phyloP scores from a whole-genome alignment of 352 stramenopile species.

The Phytophthora pluvialis region DNA sequence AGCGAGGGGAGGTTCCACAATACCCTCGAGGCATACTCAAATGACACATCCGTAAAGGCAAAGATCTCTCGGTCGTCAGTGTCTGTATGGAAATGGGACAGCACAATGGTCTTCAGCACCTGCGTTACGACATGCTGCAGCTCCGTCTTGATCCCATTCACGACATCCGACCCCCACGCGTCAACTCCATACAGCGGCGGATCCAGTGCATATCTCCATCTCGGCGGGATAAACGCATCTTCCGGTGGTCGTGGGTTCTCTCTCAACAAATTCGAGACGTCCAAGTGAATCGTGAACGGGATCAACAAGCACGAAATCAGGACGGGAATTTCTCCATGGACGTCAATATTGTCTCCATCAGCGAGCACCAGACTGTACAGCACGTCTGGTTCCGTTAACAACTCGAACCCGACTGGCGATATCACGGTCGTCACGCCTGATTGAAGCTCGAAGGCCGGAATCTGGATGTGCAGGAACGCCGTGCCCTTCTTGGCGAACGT shows the following conservation, averaged over 20 bases:
- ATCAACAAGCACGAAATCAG: slow-evolving; percentile 73
- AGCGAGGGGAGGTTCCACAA: slow-evolving; percentile 84
- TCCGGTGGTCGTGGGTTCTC: slow-evolving; percentile 10
- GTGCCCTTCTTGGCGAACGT: slow-evolving; percentile 63
- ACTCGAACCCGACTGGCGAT: slow-evolving; percentile 46
- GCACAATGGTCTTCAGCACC: slow-evolving; percentile 76
- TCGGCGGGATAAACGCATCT: slow-evolving; percentile 6
- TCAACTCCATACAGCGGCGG: slow-evolving; percentile 17
- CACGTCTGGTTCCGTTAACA: slow-evolving; percentile 52
- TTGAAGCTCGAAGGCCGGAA: slow-evolving; percentile 62
- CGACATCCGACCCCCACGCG: slow-evolving; percentile 24
- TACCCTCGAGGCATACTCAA: slow-evolving; percentile 64
- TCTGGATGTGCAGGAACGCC: slow-evolving; percentile 50
- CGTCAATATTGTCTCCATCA: slow-evolving; percentile 44
- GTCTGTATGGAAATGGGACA: slow-evolving; percentile 76
- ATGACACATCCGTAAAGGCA: slow-evolving; percentile 82
- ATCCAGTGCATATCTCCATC: slow-evolving; percentile 32
- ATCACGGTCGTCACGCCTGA: slow-evolving; percentile 60
- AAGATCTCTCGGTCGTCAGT: slow-evolving; percentile 67
- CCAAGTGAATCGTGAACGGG: slow-evolving; percentile 73
- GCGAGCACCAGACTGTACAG: slow-evolving; percentile 66
- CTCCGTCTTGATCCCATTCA: slow-evolving; percentile 54
- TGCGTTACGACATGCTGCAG: slow-evolving; percentile 61
- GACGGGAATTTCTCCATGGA: slow-evolving; percentile 57
- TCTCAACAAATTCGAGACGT: slow-evolving; percentile 52